A percentile compares a stretch with the other conserved stretches of the same genome.
Conservation (phyloP, 371 early-diverging fungal species). For the Circinella umbellata region DNA sequence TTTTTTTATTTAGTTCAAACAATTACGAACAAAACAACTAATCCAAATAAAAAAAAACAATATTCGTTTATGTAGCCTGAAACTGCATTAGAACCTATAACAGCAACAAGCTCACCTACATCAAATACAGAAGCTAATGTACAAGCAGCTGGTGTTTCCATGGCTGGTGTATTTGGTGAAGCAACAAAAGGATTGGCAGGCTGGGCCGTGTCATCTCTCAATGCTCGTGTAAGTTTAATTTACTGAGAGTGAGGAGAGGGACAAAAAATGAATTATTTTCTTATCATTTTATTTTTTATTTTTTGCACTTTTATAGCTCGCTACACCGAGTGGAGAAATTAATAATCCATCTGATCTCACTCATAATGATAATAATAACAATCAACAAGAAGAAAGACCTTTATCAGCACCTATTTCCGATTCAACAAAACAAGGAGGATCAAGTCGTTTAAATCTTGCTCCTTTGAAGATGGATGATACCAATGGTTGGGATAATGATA, state of each 20-base stretch:
- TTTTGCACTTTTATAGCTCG: slow-evolving; percentile 23
- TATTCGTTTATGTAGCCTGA: slow-evolving; percentile 50
- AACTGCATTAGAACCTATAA: slow-evolving; percentile 43
- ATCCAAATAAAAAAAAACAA: background rate
- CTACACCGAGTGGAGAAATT: slow-evolving; percentile 48
- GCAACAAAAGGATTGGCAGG: slow-evolving; percentile 55
- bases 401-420: slow-evolving; percentile 8
- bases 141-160: slow-evolving; percentile 26
- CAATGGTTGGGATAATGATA: slow-evolving; percentile 49
- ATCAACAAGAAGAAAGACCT: slow-evolving; percentile 10
- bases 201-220: slow-evolving; percentile 56
- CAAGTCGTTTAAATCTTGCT: background rate
- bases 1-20: too few relatives aligned
- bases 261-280: too few relatives aligned
- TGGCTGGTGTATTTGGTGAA: slow-evolving; percentile 48
- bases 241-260: too few relatives aligned
- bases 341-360: slow-evolving; percentile 2
- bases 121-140: slow-evolving; percentile 17
- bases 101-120: slow-evolving; percentile 17
- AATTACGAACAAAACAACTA: too few relatives aligned
- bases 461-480: background rate
- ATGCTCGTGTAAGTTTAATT: slow-evolving; percentile 36
- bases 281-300: too few relatives aligned
- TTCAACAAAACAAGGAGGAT: background rate
- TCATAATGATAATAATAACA: slow-evolving; percentile 6